These are phyloP conservation scores for Ampelomyces quisqualis DNA, from an alignment of 2,329 filamentous ascomycete genomes.

Conservation along the genomic window DNA sequence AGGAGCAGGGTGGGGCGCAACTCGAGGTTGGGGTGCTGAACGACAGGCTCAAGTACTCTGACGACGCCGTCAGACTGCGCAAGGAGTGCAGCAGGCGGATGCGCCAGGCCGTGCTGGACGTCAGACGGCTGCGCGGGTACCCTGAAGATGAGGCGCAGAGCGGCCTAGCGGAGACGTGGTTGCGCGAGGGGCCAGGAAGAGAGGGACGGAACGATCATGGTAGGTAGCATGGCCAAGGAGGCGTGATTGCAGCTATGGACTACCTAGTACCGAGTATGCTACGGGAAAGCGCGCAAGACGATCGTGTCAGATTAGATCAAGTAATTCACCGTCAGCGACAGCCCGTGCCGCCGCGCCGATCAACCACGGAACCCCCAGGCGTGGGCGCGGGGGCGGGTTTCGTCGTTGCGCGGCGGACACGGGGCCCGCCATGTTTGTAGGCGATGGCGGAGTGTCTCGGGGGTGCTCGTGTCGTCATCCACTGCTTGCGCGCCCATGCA, in stretches of 20 bases:
- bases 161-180: slow-evolving; percentile 79
- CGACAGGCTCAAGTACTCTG: slow-evolving; percentile 65
- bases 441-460: slow-evolving; percentile 24
- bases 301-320: slow-evolving; percentile 65
- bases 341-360: slow-evolving; percentile 21
- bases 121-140: slow-evolving; percentile 70
- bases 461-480: slow-evolving; percentile 42
- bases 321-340: slow-evolving; percentile 54
- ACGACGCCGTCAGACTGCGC: slow-evolving; percentile 75
- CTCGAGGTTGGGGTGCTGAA: slow-evolving; percentile 60
- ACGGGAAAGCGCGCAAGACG: slow-evolving; percentile 15
- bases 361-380: slow-evolving; percentile 24
- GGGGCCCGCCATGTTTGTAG: slow-evolving; percentile 14
- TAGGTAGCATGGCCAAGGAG: slow-evolving; percentile 62
- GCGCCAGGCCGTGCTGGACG: slow-evolving; percentile 75
- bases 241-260: no score
- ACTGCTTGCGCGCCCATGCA: slow-evolving; percentile 23
- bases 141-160: slow-evolving; percentile 78
- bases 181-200: slow-evolving; percentile 54
- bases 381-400: slow-evolving; percentile 20
- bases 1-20: slow-evolving; percentile 48
- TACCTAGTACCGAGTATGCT: no score
- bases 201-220: slow-evolving; percentile 62
- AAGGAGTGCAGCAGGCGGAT: slow-evolving; percentile 79
- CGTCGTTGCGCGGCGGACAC: slow-evolving; percentile 14